These are phyloP conservation scores for Chrysanthemum seticuspe DNA, from an alignment of 129 eudicot genomes.

Conservation along the genomic window DNA sequence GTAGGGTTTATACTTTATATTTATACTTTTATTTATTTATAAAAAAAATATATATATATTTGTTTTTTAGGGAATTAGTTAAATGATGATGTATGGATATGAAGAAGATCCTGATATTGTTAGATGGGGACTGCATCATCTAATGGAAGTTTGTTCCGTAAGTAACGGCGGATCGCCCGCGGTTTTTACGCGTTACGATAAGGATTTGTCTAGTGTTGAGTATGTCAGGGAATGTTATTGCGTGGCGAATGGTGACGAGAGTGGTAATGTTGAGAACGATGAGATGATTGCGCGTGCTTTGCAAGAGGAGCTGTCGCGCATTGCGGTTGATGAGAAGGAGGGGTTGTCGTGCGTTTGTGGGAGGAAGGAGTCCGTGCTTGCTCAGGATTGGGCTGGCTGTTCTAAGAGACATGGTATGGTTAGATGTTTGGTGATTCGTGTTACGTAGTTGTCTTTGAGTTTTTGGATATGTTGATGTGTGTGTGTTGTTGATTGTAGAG, in stretches of 20 bases:
- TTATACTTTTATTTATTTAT: neutral
- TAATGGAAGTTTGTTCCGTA: conserved; percentile 52
- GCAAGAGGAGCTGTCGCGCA: conserved; percentile 62
- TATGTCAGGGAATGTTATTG: conserved; percentile 58
- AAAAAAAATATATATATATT: no score
- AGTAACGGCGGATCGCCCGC: conserved; percentile 47
- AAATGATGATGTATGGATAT: neutral
- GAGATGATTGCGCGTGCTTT: conserved; percentile 64
- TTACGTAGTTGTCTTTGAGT: no score
- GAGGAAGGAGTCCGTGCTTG: conserved; percentile 38
- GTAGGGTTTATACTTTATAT: conserved; percentile 13
- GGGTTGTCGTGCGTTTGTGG: conserved; percentile 28
- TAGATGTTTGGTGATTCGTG: neutral
- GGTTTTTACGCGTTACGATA: conserved; percentile 44
- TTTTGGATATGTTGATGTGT: neutral
- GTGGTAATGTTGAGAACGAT: conserved; percentile 57
- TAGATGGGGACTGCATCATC: conserved; percentile 70
- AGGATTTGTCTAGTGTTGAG: conserved; percentile 49
- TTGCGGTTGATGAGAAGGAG: conserved; percentile 35
- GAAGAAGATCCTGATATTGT: conserved; percentile 62
- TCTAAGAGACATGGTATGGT: conserved; percentile 37
- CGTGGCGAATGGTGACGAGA: conserved; percentile 28
- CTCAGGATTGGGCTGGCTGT: conserved; percentile 51
- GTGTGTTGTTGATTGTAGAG: conserved; percentile 21
- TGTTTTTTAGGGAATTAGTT: neutral